Evolutionary conservation across 768 basidiomycete species (phyloP), one percentile per base, ranked within the genome.

Genomic region (Cytidiella melzeri): DNA sequence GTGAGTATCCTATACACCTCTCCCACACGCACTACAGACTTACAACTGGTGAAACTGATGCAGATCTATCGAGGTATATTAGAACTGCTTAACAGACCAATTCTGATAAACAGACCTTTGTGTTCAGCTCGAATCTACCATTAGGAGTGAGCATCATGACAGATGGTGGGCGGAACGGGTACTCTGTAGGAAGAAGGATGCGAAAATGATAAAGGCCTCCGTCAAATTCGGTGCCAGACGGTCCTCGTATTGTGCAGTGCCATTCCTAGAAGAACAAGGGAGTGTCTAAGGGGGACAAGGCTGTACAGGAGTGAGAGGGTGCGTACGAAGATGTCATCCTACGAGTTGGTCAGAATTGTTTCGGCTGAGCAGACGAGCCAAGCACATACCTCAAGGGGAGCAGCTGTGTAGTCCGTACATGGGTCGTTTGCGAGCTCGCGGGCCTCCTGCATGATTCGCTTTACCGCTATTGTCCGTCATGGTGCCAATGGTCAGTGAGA

Each of bases 141-240:
- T 87, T 95, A 5, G 95, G 95, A 11, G 94, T 98, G 41, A 97
- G 81, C 73, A 97, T 81, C 82, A 94, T 88, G 62, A 97, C 83
- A 42, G 93, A 91, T 20, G 95, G 95, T 26, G 95, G 92, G 53
- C 92, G 83, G 71, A 98, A 96, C 26, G 95, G 95, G 65, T 98
- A 97, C 71, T 92, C 90, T 46, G 92, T 84, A 11, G 94, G 93
- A 6, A 96, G 72, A 23, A 90, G 68, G 60, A 95, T 86, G 49
- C 93, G 83, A 65, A 96, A 86, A 69, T 97, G 95, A 69, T 98
- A 98, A n/a, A 96, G 69, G 40, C 94, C 95, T 46, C 90, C 92
- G 65, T 92, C 89, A 54, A 87, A 98, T 63, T 97, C 93, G 30
- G 92, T 93, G 13, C 83, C 90, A 12, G 76, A 61, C 1, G 93